These are phyloP conservation scores for Rhipidocladum racemiflorum DNA, from an alignment of 176 grass and related monocot species.

Conservation along the genomic window DNA sequence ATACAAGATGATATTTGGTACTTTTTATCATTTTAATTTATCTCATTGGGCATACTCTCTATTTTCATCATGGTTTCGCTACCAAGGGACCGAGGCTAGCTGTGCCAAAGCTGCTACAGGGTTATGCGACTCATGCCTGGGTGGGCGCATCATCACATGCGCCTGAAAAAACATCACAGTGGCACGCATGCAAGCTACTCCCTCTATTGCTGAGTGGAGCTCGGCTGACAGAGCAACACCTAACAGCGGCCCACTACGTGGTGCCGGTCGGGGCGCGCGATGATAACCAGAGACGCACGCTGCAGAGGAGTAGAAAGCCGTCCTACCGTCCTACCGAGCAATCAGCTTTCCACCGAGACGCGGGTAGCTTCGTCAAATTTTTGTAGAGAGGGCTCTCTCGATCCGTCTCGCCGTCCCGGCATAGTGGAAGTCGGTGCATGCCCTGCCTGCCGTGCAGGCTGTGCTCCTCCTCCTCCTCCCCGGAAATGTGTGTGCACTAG, in stretches of 20 bases:
- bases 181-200: slow-evolving; percentile 15
- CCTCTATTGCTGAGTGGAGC: neutral
- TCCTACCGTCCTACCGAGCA: slow-evolving; percentile 18
- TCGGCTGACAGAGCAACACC: neutral
- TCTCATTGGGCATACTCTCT: no score
- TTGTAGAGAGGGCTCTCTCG: slow-evolving; percentile 33
- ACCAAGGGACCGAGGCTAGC: neutral
- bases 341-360: neutral
- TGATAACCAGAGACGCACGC: slow-evolving; percentile 14
- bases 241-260: slow-evolving; percentile 4
- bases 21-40: no score
- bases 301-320: slow-evolving; percentile 18
- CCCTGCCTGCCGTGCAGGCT: neutral
- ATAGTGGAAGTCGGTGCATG: slow-evolving; percentile 33
- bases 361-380: slow-evolving; percentile 34
- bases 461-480: neutral
- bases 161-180: neutral
- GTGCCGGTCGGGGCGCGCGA: slow-evolving; percentile 16
- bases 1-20: no score
- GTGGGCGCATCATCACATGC: slow-evolving; percentile 10
- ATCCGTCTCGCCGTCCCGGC: slow-evolving; percentile 34
- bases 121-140: neutral
- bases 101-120: neutral
- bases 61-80: no score
- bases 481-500: neutral